These are phyloP conservation scores for Colletotrichum lindemuthianum DNA, from an alignment of 2,329 filamentous ascomycete species.

Conservation along the genomic window DNA sequence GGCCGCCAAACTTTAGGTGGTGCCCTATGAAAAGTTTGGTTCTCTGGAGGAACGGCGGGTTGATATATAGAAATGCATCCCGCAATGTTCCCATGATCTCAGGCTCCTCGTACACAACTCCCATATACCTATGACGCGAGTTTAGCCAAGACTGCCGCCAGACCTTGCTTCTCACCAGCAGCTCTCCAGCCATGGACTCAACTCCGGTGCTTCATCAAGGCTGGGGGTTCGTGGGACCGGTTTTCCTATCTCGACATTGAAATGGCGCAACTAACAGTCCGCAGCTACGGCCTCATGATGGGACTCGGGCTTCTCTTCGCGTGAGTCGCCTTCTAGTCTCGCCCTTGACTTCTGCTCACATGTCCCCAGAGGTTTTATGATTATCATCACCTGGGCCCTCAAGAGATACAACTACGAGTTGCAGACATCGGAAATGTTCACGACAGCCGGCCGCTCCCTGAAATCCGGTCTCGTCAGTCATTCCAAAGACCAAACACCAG, in stretches of 20 bases:
- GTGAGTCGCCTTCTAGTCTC: not conserved
- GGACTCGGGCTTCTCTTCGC: slow-evolving; percentile 34
- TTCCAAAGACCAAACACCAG: not conserved
- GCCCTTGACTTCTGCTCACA: not conserved
- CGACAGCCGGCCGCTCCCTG: slow-evolving; percentile 85
- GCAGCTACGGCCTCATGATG: slow-evolving; percentile 36
- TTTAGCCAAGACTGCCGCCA: not conserved
- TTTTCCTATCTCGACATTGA: not conserved
- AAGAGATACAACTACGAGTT: slow-evolving; percentile 73
- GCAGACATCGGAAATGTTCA: slow-evolving; percentile 94
- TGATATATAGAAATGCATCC: no score
- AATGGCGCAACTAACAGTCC: not conserved
- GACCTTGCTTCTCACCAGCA: no score
- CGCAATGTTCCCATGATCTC: not conserved
- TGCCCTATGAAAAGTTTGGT: no score
- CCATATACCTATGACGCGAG: no score
- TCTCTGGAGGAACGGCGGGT: no score
- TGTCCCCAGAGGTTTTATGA: slow-evolving; percentile 46
- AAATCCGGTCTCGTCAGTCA: slow-evolving; percentile 78
- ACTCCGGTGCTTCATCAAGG: slow-evolving; percentile 33
- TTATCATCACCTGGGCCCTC: slow-evolving; percentile 74
- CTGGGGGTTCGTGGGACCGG: slow-evolving; percentile 26
- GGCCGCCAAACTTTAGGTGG: no score
- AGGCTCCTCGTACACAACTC: not conserved
- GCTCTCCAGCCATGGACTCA: slow-evolving; percentile 19